Evolutionary conservation across 2,329 filamentous ascomycete genomes (phyloP).

Genomic region (Cordyceps cicadae): DNA sequence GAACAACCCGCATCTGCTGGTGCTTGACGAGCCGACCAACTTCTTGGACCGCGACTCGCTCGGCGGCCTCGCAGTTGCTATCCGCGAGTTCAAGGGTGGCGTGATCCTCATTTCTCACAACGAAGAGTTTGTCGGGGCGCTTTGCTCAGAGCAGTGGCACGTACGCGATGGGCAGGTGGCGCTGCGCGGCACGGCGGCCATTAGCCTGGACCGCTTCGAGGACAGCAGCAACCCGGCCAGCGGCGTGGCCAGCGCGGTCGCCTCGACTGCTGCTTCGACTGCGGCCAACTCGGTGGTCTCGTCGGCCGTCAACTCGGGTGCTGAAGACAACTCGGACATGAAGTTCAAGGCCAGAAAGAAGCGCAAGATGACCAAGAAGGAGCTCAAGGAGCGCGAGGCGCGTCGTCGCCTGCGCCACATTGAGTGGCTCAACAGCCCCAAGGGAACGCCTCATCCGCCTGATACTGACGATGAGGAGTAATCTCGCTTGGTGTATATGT

Average conservation of each 20-base stretch:
- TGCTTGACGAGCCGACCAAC: conserved; percentile 97
- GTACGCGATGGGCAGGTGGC: conserved; percentile 82
- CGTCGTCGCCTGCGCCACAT: conserved; percentile 80
- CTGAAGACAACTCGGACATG: conserved; percentile 69
- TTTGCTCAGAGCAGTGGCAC: conserved; percentile 95
- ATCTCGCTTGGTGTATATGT: not conserved
- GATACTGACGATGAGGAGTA: conserved; percentile 69
- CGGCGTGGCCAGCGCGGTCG: conserved; percentile 49
- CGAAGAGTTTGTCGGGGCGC: conserved; percentile 94
- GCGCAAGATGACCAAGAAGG: conserved; percentile 98
- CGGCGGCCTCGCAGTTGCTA: conserved; percentile 92
- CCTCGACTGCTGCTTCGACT: conserved; percentile 48
- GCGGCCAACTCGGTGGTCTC: conserved; percentile 37
- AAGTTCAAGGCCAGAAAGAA: conserved; percentile 89
- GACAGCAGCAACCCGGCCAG: conserved; percentile 55
- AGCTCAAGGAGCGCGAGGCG: conserved; percentile 87
- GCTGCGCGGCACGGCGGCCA: conserved; percentile 67
- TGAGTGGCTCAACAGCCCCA: conserved; percentile 74
- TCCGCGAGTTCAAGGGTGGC: conserved; percentile 95
- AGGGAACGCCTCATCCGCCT: conserved; percentile 68
- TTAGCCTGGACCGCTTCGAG: conserved; percentile 78
- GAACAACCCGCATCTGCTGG: conserved; percentile 97
- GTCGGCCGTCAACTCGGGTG: conserved; percentile 70
- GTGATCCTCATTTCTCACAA: conserved; percentile 99
- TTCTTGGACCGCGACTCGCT: conserved; percentile 98